Evolutionary conservation across 75 land plant species (phyloP), one percentile per base, ranked within the genome.

Genomic region (Pinus tabuliformis): DNA sequence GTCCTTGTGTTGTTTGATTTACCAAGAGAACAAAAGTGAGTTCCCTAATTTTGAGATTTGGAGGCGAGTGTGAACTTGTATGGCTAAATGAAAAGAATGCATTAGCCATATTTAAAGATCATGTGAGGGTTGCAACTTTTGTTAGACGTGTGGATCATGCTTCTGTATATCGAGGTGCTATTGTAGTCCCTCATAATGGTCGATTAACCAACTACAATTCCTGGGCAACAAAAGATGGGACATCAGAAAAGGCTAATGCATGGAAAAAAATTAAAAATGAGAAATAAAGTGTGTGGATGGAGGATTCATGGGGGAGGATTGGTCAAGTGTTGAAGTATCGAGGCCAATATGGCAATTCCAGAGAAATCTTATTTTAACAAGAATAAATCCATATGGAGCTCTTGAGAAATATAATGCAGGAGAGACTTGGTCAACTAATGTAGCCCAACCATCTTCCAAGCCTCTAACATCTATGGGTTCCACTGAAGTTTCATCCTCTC

Each of bases 11-110:
- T 97, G 39, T 78, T 93, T 39, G 99, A 97, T 76, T 77, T 97
- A 72, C 99, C 99, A 0, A 79, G 98, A 62, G 99, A 97, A n/a
- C 93, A 14, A 95, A 92, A 75, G 85, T 97, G 0, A 97, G 98
- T 71, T 88, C 90, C 22, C 72, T 97, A 77, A 92, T 97, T 1
- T 76, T 97, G 73, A 86, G 99, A 70, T 97, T 97, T 82, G 99
- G 95, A 42, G 99, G 98, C 14, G 99, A 97, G 74, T 97, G 99
- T 63, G 95, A 97, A 74, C 87, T 97, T 20, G 93, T 89, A 15
- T 97, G 99, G 98, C 73, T 97, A 86, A 97, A 95, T 85, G 99
- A 97, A 77, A 92, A 85, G 87, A 97, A 97, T 83, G 99, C 99
- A 42, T 61, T 97, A 28, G 92, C 99, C 66, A 93, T 97, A 5